phyloP scores from a whole-genome alignment of 148 eudicot species.

The Suaeda aralocaspica region DNA sequence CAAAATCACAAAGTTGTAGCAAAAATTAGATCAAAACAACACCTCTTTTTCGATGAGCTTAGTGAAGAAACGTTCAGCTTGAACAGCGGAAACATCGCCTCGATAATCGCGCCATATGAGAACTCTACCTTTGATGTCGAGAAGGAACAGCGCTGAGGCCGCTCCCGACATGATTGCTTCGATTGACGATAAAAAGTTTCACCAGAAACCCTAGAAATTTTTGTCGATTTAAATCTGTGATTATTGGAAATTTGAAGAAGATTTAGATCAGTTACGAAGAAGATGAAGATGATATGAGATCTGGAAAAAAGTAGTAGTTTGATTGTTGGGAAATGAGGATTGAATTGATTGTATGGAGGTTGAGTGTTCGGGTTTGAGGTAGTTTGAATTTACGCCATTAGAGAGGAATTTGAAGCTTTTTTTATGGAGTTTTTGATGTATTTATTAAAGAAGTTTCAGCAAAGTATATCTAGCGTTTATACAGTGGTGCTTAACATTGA shows the following conservation, averaged over 20 bases:
- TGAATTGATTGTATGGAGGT: not conserved
- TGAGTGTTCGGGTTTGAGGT: not conserved
- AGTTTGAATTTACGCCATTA: constrained; percentile 11
- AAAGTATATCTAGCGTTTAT: not conserved
- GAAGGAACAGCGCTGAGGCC: constrained; percentile 90
- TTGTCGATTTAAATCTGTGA: too few relatives aligned
- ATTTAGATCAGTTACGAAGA: constrained; percentile 4
- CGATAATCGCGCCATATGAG: constrained; percentile 93
- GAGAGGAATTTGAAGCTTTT: constrained; percentile 12
- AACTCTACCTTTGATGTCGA: constrained; percentile 86
- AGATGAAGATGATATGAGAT: not conserved
- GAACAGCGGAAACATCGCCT: constrained; percentile 75
- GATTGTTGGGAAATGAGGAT: not conserved
- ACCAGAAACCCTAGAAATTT: constrained; percentile 21
- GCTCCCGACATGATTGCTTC: constrained; percentile 70
- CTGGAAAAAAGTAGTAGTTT: not conserved
- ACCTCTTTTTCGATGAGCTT: constrained; percentile 96
- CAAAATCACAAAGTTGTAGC: not conserved
- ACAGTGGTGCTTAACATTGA: not conserved
- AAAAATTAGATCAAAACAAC: not conserved
- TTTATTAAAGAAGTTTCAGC: not conserved
- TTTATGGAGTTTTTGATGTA: not conserved
- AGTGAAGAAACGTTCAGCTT: constrained; percentile 89
- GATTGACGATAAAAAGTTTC: not conserved
- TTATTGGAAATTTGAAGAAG: not conserved